Conservation (phyloP, 345 rosid genomes). For the Hibiscus mutabilis region DNA sequence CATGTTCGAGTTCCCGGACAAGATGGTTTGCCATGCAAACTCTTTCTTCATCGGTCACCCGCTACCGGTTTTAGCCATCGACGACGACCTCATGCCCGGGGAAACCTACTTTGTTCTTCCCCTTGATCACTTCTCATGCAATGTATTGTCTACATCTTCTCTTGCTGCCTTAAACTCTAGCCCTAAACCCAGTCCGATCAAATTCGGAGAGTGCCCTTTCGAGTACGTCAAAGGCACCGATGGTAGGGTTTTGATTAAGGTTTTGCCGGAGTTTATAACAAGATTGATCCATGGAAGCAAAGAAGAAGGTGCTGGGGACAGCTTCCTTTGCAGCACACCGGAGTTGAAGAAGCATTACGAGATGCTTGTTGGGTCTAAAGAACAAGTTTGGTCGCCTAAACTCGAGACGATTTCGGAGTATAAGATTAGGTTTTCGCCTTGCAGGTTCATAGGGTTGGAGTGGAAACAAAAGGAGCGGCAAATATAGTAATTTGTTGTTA, state of each 20-base stretch:
- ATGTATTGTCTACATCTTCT: constrained; percentile 47
- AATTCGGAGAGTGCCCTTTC: constrained; percentile 42
- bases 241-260: constrained; percentile 53
- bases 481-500: not conserved
- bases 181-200: constrained; percentile 29
- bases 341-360: constrained; percentile 86
- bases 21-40: constrained; percentile 72
- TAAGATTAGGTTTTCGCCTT: constrained; percentile 62
- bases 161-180: constrained; percentile 48
- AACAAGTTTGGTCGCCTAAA: constrained; percentile 77
- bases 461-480: constrained; percentile 39
- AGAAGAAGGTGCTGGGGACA: constrained; percentile 8
- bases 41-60: constrained; percentile 89
- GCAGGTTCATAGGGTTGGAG: constrained; percentile 45
- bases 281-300: constrained; percentile 26
- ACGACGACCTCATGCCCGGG: constrained; percentile 58
- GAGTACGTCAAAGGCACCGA: constrained; percentile 38
- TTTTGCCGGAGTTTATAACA: constrained; percentile 45
- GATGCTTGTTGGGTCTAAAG: constrained; percentile 59
- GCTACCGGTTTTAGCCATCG: constrained; percentile 54
- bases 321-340: constrained; percentile 73
- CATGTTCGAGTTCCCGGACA: constrained; percentile 86
- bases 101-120: constrained; percentile 82
- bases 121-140: constrained; percentile 47
- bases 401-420: constrained; percentile 74